Conservation (phyloP, 2,329 filamentous ascomycete species). For the Cyphellophora attinorum region DNA sequence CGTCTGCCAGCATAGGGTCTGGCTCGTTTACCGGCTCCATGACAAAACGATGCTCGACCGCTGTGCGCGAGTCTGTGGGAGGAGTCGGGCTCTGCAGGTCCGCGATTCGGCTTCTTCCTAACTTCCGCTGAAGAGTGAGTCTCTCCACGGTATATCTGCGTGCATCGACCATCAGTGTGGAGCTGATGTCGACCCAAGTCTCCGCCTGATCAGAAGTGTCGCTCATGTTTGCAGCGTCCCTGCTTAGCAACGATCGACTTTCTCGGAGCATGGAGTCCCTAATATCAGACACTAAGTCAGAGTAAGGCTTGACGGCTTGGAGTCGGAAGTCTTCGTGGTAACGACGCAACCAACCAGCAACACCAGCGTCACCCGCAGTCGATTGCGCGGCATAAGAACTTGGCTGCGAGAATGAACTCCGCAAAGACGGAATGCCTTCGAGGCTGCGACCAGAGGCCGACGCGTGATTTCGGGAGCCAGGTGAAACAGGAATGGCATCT, state of each 20-base stretch:
- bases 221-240: not conserved
- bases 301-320: slow-evolving; percentile 48
- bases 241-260: slow-evolving; percentile 19
- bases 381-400: slow-evolving; percentile 5
- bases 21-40: slow-evolving; percentile 49
- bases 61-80: not conserved
- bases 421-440: slow-evolving; percentile 37
- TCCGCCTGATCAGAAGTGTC: not conserved
- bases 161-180: slow-evolving; percentile 47
- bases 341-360: slow-evolving; percentile 47
- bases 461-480: slow-evolving; percentile 7
- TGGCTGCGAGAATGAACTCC: slow-evolving; percentile 32
- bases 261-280: slow-evolving; percentile 48
- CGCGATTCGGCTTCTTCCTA: slow-evolving; percentile 12
- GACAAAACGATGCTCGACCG: slow-evolving; percentile 26
- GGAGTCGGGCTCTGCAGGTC: not conserved
- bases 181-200: slow-evolving; percentile 47
- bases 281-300: slow-evolving; percentile 43
- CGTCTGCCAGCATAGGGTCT: slow-evolving; percentile 48
- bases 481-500: slow-evolving; percentile 5
- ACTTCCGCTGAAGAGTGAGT: slow-evolving; percentile 41
- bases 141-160: slow-evolving; percentile 46
- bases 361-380: slow-evolving; percentile 42
- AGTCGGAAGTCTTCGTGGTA: slow-evolving; percentile 52
- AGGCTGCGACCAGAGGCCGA: slow-evolving; percentile 39